Conservation (phyloP, 805 yeast genomes). For the Jamesozyma rosinii region DNA sequence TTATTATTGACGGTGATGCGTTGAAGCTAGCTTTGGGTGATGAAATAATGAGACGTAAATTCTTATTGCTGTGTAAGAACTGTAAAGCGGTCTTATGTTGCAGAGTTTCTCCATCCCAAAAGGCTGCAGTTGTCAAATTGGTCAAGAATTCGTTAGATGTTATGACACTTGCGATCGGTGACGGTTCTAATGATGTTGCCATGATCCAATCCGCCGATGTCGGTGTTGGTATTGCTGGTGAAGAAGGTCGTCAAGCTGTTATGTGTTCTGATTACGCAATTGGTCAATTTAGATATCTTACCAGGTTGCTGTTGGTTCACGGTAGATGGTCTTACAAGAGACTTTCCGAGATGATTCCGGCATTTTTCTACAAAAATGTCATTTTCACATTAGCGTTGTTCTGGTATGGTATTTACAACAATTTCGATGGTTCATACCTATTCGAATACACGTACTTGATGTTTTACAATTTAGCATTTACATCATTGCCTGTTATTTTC, state of each 20-base stretch:
- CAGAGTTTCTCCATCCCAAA: conserved; percentile 82
- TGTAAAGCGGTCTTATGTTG: conserved; percentile 79
- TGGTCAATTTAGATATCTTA: conserved; percentile 69
- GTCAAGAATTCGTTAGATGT: conserved; percentile 69
- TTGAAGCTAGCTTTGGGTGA: conserved; percentile 43
- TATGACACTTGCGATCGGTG: conserved; percentile 83
- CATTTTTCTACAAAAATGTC: conserved; percentile 72
- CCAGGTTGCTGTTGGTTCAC: conserved; percentile 60
- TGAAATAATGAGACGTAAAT: conserved; percentile 43
- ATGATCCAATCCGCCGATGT: conserved; percentile 85
- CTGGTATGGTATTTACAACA: conserved; percentile 68
- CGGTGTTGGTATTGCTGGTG: conserved; percentile 87
- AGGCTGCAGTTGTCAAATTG: conserved; percentile 71
- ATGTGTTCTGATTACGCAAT: conserved; percentile 83
- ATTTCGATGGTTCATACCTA: conserved; percentile 73
- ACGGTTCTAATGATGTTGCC: conserved; percentile 84
- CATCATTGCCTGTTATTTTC: conserved; percentile 72
- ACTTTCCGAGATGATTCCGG: conserved; percentile 74
- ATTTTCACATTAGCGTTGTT: conserved; percentile 64
- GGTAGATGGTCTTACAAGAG: conserved; percentile 85
- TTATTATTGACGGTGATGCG: conserved; percentile 76
- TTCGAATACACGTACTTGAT: conserved; percentile 71
- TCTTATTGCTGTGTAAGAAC: conserved; percentile 63
- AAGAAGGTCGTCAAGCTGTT: conserved; percentile 83
- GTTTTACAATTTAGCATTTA: conserved; percentile 76